Conservation (phyloP, 192 early-diverging fungal genomes). For the Coemansia reversa region DNA sequence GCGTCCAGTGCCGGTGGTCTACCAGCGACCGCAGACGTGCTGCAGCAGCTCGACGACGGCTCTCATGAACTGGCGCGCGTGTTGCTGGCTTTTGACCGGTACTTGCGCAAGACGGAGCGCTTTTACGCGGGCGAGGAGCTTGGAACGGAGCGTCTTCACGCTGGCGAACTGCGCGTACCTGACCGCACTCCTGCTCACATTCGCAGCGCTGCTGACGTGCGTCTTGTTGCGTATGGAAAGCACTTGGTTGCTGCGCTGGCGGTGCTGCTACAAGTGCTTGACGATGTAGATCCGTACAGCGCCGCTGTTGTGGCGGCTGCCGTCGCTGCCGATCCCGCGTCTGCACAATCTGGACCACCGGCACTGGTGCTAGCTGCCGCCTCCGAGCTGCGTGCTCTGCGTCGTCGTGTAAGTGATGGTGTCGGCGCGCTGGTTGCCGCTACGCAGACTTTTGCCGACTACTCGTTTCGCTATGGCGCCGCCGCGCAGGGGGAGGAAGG, state of each 20-base stretch:
- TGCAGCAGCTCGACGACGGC: slow-evolving; percentile 52
- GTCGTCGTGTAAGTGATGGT: slow-evolving; percentile 40
- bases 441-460: slow-evolving; percentile 50
- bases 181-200: slow-evolving; percentile 4
- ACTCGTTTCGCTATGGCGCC: slow-evolving; percentile 15
- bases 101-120: slow-evolving; percentile 50
- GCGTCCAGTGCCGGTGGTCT: neutral
- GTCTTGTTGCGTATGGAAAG: slow-evolving; percentile 51
- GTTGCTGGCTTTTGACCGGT: slow-evolving; percentile 50
- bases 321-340: slow-evolving; percentile 24
- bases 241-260: slow-evolving; percentile 48
- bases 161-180: neutral
- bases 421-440: slow-evolving; percentile 47
- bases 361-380: slow-evolving; percentile 24
- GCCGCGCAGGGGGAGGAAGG: slow-evolving; percentile 6
- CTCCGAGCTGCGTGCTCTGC: slow-evolving; percentile 30
- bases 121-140: slow-evolving; percentile 26
- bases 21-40: slow-evolving; percentile 38
- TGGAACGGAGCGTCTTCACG: neutral
- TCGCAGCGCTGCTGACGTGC: slow-evolving; percentile 38
- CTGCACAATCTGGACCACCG: slow-evolving; percentile 33
- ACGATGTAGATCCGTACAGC: slow-evolving; percentile 51
- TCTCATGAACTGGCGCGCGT: slow-evolving; percentile 53
- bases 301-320: slow-evolving; percentile 32
- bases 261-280: slow-evolving; percentile 50